A percentile compares a stretch with the other conserved stretches of the same genome.
Conservation (phyloP, 1,284 basidiomycete genomes). For the Boletus smithii region DNA sequence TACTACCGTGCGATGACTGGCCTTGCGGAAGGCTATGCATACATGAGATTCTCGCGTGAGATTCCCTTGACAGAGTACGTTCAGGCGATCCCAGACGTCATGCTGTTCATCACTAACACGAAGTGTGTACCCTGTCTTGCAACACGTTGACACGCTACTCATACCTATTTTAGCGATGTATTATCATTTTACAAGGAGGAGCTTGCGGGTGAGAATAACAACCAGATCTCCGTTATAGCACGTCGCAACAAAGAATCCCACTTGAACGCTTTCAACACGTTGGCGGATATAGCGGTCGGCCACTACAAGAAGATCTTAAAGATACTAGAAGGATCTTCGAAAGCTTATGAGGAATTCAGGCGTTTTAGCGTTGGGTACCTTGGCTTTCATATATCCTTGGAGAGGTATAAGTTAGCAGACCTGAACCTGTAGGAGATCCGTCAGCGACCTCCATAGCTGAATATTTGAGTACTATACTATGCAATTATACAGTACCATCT, state of each 20-base stretch:
- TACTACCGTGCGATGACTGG: constrained; percentile 31
- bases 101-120: constrained; percentile 22
- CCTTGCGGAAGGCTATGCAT: constrained; percentile 21
- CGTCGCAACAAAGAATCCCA: constrained; percentile 14
- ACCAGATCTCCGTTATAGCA: constrained; percentile 28
- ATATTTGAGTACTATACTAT: too few species aligned
- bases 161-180: constrained; percentile 28
- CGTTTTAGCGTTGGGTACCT: neutral
- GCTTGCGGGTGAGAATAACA: constrained; percentile 28
- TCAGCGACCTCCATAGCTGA: neutral
- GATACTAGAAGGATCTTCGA: constrained; percentile 7
- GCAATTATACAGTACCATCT: too few species aligned
- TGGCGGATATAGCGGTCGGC: constrained; percentile 18
- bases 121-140: constrained; percentile 23
- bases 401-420: neutral
- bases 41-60: constrained; percentile 29
- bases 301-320: constrained; percentile 7
- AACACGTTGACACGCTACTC: neutral
- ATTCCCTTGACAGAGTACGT: constrained; percentile 25
- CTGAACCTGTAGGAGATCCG: neutral
- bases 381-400: neutral
- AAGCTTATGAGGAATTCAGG: neutral
- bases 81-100: constrained; percentile 28
- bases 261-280: constrained; percentile 17
- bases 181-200: constrained; percentile 14